Conservation (phyloP, 83 land plant species). For the Picea mariana region DNA sequence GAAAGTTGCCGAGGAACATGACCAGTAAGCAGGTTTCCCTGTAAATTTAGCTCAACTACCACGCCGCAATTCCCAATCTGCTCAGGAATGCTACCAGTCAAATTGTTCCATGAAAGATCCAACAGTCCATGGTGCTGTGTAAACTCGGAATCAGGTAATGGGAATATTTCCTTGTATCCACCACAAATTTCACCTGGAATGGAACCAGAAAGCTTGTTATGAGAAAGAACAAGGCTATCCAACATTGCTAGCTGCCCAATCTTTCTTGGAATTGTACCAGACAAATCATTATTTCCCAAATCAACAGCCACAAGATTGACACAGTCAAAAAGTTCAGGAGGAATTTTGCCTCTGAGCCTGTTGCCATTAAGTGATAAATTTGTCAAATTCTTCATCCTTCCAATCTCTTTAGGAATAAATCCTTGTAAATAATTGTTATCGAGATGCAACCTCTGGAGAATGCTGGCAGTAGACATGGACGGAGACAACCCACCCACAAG, state of each 20-base stretch:
- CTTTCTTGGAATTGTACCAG: constrained; percentile 50
- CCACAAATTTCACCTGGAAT: constrained; percentile 69
- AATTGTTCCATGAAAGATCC: constrained; percentile 61
- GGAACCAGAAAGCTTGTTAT: constrained; percentile 60
- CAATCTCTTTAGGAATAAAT: constrained; percentile 53
- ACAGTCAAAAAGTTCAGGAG: constrained; percentile 52
- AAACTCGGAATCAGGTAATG: constrained; percentile 56
- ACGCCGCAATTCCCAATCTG: constrained; percentile 46
- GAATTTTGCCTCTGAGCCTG: constrained; percentile 51
- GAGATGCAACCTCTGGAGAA: constrained; percentile 48
- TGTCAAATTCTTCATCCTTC: constrained; percentile 65
- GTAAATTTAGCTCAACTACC: constrained; percentile 41
- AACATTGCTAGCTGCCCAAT: constrained; percentile 47
- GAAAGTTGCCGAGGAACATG: constrained; percentile 35
- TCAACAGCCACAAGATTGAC: constrained; percentile 31
- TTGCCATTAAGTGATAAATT: constrained; percentile 49
- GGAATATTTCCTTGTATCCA: constrained; percentile 35
- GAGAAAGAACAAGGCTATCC: constrained; percentile 41
- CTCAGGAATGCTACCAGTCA: constrained; percentile 57
- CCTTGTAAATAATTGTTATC: constrained; percentile 69
- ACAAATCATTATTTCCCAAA: constrained; percentile 44
- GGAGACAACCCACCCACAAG: constrained; percentile 53
- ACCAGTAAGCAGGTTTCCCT: constrained; percentile 55
- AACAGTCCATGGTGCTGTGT: constrained; percentile 69
- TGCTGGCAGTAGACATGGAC: constrained; percentile 20